phyloP scores from a whole-genome alignment of 2,329 filamentous ascomycete genomes.

The Colletotrichum scovillei region DNA sequence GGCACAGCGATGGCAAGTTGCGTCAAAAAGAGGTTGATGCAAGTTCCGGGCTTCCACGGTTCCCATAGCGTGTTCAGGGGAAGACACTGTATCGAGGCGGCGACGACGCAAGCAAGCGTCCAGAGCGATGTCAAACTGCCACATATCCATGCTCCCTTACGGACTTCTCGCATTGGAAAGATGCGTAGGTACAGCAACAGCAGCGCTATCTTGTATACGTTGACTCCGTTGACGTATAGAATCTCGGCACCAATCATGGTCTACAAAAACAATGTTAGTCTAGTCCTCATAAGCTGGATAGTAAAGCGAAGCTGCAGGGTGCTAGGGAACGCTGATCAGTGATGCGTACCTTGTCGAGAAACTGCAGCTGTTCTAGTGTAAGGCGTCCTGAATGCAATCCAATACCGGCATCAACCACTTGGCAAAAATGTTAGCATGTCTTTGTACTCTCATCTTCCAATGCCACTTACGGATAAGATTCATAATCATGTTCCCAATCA shows the following conservation, averaged over 20 bases:
- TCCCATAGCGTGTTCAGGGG: constrained; percentile 28
- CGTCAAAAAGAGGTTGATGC: constrained; percentile 30
- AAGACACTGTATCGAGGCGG: constrained; percentile 24
- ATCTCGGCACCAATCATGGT: constrained; percentile 31
- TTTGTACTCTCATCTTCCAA: fast-evolving
- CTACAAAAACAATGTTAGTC: background rate
- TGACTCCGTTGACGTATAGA: constrained; percentile 34
- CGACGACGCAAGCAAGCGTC: constrained; percentile 29
- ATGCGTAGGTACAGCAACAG: constrained; percentile 56
- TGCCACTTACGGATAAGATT: constrained; percentile 21
- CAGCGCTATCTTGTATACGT: constrained; percentile 49
- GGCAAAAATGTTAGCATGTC: background rate
- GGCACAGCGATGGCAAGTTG: constrained; percentile 26
- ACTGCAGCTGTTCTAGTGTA: constrained; percentile 20
- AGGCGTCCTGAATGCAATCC: constrained; percentile 29
- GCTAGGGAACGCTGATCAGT: background rate
- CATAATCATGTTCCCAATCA: constrained; percentile 30
- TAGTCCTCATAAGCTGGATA: background rate
- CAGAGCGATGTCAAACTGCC: constrained; percentile 17
- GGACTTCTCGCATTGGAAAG: constrained; percentile 48
- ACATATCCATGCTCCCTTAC: constrained; percentile 32
- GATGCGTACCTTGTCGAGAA: constrained; percentile 18
- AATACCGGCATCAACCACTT: constrained; percentile 28
- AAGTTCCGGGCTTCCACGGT: constrained; percentile 27
- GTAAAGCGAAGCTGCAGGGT: no score